Conservation (phyloP, 2,329 filamentous ascomycete species). For the Stachybotrys elegans region DNA sequence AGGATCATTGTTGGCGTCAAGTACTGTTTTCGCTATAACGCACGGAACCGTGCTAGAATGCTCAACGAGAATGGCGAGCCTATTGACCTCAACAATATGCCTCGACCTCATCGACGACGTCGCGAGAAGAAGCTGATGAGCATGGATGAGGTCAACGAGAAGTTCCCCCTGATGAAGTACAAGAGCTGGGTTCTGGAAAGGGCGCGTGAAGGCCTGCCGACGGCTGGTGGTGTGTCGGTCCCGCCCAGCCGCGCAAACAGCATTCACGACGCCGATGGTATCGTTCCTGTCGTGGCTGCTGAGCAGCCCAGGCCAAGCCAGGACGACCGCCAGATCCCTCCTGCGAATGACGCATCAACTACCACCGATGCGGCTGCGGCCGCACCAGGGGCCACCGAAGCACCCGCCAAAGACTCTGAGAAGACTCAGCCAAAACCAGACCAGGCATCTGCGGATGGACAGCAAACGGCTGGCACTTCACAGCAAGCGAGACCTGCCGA, state of each 20-base stretch:
- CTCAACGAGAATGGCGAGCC: conserved; percentile 77
- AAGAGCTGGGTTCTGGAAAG: conserved; percentile 87
- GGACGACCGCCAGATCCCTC: conserved; percentile 32
- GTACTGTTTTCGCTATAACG: conserved; percentile 98
- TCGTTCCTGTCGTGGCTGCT: conserved; percentile 36
- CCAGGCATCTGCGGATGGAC: conserved; percentile 12
- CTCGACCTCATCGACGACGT: conserved; percentile 75
- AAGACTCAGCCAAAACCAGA: conserved; percentile 15
- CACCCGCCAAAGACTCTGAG: conserved; percentile 14
- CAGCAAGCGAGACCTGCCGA: conserved; percentile 17
- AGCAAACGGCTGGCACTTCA: conserved; percentile 15
- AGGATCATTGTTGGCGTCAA: conserved; percentile 99
- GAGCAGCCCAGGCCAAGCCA: conserved; percentile 40
- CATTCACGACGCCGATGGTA: conserved; percentile 61
- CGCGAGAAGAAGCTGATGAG: conserved; percentile 98
- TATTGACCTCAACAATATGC: conserved; percentile 82
- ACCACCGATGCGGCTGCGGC: conserved; percentile 14
- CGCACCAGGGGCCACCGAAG: conserved; percentile 9
- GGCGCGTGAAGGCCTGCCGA: conserved; percentile 76
- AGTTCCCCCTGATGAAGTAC: conserved; percentile 94
- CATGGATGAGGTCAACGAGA: conserved; percentile 97
- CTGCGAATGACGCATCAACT: conserved; percentile 12
- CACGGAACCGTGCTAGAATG: conserved; percentile 78
- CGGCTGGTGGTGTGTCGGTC: conserved; percentile 75
- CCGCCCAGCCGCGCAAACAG: conserved; percentile 70